A percentile compares a stretch with the other conserved stretches of the same genome.
phyloP scores from a whole-genome alignment of 495 filamentous ascomycete genomes.

The Gamarada debralockiae region DNA sequence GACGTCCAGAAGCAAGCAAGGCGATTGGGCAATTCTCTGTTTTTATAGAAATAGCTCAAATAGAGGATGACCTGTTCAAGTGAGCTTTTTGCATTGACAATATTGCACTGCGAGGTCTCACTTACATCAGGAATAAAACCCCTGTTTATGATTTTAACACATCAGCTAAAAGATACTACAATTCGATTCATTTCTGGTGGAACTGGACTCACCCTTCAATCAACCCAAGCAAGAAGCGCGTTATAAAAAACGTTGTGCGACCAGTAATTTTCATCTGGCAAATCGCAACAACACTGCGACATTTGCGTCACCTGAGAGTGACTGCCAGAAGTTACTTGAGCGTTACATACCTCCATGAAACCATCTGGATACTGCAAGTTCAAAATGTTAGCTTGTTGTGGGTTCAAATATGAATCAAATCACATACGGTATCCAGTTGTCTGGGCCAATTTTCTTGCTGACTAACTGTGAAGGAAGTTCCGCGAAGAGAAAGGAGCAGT shows the following conservation, averaged over 20 bases:
- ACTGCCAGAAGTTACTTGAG: too few species aligned
- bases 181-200: conserved; percentile 38
- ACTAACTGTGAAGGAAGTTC: conserved; percentile 74
- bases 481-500: conserved; percentile 58
- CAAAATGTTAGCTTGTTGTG: background rate
- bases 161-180: conserved; percentile 62
- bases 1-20: conserved; percentile 69
- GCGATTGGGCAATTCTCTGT: conserved; percentile 61
- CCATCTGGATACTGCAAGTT: conserved; percentile 55
- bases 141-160: conserved; percentile 68
- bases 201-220: conserved; percentile 42
- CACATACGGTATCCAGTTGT: conserved; percentile 70
- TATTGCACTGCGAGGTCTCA: too few species aligned
- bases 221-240: conserved; percentile 25
- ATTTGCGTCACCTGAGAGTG: background rate
- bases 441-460: conserved; percentile 71
- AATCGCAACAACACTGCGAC: conserved; percentile 54
- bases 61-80: conserved; percentile 43
- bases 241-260: conserved; percentile 36
- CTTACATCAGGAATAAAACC: conserved; percentile 49
- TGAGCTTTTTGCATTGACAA: background rate
- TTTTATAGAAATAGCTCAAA: conserved; percentile 74
- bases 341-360: conserved; percentile 60
- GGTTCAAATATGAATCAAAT: too few species aligned
- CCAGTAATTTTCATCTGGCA: conserved; percentile 54